Base-by-base conservation (phyloP, 768 basidiomycete genomes). In the Trametes cingulata region DNA sequence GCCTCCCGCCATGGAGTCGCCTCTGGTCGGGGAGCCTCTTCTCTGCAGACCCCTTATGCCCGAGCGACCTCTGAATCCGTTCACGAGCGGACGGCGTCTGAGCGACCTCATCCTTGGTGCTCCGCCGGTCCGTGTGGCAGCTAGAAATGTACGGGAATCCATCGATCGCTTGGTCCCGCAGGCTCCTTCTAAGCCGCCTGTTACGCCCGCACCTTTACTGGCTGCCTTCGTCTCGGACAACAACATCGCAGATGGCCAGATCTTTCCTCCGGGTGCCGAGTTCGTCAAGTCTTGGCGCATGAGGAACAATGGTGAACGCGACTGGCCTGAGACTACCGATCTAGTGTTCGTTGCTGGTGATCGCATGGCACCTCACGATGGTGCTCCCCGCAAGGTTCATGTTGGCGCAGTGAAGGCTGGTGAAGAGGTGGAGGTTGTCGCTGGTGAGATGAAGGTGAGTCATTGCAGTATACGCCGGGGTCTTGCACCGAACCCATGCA, bases 241-340 rank as follows among this genome's bases (percentile, higher is more conserved):
- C 40, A 92, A 89, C 35, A 86, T 91, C 50, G 77, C 82, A 4
- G 86, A 89, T 65, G 91, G 91, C 0, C 89, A 91, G 22, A 67
- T 81, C 49, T 88, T 93, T 69, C 90, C 90, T 29, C 85, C 90
- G 7, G 92, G 92, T 35, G 90, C 90, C 0, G 90, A 90, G 69
- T 95, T 94, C 67, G 82, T 92, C 56, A 94, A 93, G 73, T 85
- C 84, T 20, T 95, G 92, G 92, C 77, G 79, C 56, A 80, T 93
- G 77, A 62, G 78, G 29, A 95, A 95, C 66, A 81, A 81, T 64
- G 86, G 91, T 15, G 68, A 65, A 14, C 55, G 71, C 6, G 79
- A 84, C 19, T 94, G 91, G 91, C 89, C 89, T 0, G 78, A 81
- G 25, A 73, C 75, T 13, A 91, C 91, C 0, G 80, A 85, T 66